These are phyloP conservation scores for Colletotrichum tanaceti DNA, from an alignment of 2,329 filamentous ascomycete species.

Conservation along the genomic window DNA sequence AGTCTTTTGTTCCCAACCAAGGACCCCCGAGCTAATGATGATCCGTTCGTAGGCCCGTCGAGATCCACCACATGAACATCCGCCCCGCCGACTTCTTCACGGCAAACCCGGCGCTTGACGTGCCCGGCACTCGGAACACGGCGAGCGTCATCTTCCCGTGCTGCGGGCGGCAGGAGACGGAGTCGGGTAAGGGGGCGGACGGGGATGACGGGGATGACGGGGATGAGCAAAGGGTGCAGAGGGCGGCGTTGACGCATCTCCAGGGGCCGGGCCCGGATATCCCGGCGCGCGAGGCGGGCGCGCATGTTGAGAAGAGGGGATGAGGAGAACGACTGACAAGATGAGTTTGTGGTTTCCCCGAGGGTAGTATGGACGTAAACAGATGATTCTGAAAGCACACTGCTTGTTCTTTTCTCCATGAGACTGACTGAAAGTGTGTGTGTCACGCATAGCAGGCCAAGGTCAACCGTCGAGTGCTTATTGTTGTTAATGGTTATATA, in stretches of 20 bases:
- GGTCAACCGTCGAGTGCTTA: too few species aligned
- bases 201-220: slow-evolving; percentile 7
- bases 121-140: slow-evolving; percentile 54
- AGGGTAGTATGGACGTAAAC: too few species aligned
- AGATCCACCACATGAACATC: slow-evolving; percentile 60
- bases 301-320: slow-evolving; percentile 28
- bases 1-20: too few species aligned
- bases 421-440: too few species aligned
- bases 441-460: too few species aligned
- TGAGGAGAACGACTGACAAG: background rate
- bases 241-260: slow-evolving; percentile 47
- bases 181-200: background rate
- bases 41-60: slow-evolving; percentile 56
- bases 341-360: too few species aligned
- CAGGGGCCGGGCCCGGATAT: slow-evolving; percentile 49
- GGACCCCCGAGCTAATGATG: too few species aligned
- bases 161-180: slow-evolving; percentile 41
- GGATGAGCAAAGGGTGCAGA: slow-evolving; percentile 30
- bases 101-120: slow-evolving; percentile 59
- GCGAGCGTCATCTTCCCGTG: slow-evolving; percentile 56
- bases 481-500: too few species aligned
- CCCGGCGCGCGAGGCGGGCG: slow-evolving; percentile 42
- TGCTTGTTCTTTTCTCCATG: too few species aligned
- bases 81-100: slow-evolving; percentile 60
- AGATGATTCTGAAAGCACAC: background rate